Evolutionary conservation across 2,329 filamentous ascomycete species (phyloP).

Genomic region (Sporothrix luriei): DNA sequence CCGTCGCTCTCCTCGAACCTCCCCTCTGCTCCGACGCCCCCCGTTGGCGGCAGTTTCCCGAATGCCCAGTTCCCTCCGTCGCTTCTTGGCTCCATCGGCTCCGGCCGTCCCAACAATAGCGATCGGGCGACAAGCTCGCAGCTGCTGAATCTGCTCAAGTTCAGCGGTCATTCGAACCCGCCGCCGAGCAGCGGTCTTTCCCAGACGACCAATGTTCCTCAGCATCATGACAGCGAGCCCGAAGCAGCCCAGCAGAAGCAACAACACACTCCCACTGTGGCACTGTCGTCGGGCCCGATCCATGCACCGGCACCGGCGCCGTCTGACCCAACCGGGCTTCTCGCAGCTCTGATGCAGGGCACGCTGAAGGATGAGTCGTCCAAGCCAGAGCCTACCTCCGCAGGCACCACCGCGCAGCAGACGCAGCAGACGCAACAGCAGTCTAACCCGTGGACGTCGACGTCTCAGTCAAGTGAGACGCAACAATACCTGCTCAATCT

Average conservation of each 20-base stretch:
- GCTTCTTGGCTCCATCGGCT: constrained; percentile 55
- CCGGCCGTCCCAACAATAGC: constrained; percentile 43
- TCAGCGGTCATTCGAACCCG: constrained; percentile 49
- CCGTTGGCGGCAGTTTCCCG: constrained; percentile 45
- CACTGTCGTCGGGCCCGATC: constrained; percentile 46
- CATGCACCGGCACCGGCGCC: constrained; percentile 60
- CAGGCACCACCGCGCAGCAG: constrained; percentile 20
- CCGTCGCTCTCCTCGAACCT: constrained; percentile 40
- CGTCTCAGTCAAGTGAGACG: constrained; percentile 66
- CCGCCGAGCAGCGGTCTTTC: constrained; percentile 15
- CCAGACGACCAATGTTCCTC: constrained; percentile 12
- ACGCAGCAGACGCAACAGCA: constrained; percentile 36
- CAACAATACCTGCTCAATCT: constrained; percentile 85
- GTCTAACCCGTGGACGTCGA: constrained; percentile 50
- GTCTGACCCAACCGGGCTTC: constrained; percentile 59
- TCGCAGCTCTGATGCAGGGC: constrained; percentile 64
- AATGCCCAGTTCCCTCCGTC: constrained; percentile 47
- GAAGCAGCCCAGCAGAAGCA: constrained; percentile 30
- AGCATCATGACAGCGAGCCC: constrained; percentile 36
- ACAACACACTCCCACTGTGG: constrained; percentile 39
- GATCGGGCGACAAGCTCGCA: constrained; percentile 39
- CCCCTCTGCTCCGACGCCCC: constrained; percentile 53
- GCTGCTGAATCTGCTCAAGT: constrained; percentile 64
- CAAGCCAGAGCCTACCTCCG: constrained; percentile 37
- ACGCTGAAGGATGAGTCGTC: constrained; percentile 50